Conservation (phyloP, 768 basidiomycete species). For the Kwoniella sp. region DNA sequence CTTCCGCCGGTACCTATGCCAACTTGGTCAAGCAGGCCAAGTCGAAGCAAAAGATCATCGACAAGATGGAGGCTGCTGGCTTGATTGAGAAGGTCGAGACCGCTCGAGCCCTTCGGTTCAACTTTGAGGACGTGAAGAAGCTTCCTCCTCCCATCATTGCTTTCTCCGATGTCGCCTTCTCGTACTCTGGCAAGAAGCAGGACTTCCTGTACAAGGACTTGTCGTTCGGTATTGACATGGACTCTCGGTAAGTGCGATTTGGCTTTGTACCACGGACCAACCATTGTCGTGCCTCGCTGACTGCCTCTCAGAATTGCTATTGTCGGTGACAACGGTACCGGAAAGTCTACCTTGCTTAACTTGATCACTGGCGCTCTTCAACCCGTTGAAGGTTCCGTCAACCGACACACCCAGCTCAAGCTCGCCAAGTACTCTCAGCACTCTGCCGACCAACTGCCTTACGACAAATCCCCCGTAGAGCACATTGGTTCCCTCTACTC, state of each 20-base stretch:
- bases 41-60: slow-evolving; percentile 99
- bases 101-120: slow-evolving; percentile 76
- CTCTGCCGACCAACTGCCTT: slow-evolving; percentile 96
- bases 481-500: slow-evolving; percentile 83
- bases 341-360: slow-evolving; percentile 88
- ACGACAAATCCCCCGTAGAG: slow-evolving; percentile 85
- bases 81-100: slow-evolving; percentile 87
- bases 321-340: slow-evolving; percentile 92
- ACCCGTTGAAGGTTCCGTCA: slow-evolving; percentile 80
- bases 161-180: slow-evolving; percentile 90
- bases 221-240: slow-evolving; percentile 90
- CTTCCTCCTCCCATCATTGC: slow-evolving; percentile 97
- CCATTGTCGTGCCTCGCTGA: neutral
- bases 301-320: slow-evolving; percentile 71
- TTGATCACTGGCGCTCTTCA: slow-evolving; percentile 81
- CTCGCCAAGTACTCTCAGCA: slow-evolving; percentile 99
- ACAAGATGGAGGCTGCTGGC: slow-evolving; percentile 99
- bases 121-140: slow-evolving; percentile 92
- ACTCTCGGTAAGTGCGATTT: slow-evolving; percentile 50
- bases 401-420: slow-evolving; percentile 85
- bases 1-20: slow-evolving; percentile 98
- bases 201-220: slow-evolving; percentile 86
- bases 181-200: slow-evolving; percentile 85
- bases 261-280: neutral
- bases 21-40: slow-evolving; percentile 98